Percentiles rank a stretch among this genome's conserved stretches.
These are phyloP conservation scores for Mortierella sp. DNA, from an alignment of 371 early-diverging fungal species.

Conservation along the genomic window DNA sequence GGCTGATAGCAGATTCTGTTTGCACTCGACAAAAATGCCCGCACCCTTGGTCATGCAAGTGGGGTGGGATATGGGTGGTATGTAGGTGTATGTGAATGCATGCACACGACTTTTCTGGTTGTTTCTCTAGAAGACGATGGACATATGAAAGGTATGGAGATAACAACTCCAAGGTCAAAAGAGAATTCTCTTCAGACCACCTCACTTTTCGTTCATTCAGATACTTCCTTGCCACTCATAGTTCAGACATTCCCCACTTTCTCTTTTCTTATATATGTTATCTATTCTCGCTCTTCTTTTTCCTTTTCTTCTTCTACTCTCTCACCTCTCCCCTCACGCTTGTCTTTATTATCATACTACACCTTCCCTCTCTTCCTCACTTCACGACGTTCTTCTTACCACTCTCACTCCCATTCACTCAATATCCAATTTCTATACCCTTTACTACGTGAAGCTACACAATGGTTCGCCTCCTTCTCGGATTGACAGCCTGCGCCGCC, in stretches of 20 bases:
- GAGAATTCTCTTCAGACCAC: not conserved
- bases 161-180: slow-evolving; percentile 2
- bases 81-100: not conserved
- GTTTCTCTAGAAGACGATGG: not conserved
- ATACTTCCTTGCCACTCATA: not conserved
- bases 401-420: not conserved
- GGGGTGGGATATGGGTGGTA: not conserved
- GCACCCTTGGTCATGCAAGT: not conserved
- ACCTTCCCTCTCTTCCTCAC: not conserved
- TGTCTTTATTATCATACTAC: slow-evolving; percentile 5
- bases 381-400: not conserved
- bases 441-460: not conserved
- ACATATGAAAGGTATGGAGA: not conserved
- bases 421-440: not conserved
- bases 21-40: not conserved
- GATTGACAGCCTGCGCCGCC: slow-evolving; percentile 51
- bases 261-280: not conserved
- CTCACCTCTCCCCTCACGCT: not conserved
- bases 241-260: not conserved
- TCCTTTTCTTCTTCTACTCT: slow-evolving; percentile 2
- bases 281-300: not conserved
- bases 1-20: not conserved
- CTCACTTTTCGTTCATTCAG: not conserved
- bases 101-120: not conserved
- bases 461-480: slow-evolving; percentile 50